A percentile compares a stretch with the other conserved stretches of the same genome.
Conservation (phyloP, 371 early-diverging fungal species). For the Homolaphlyctis polyrhiza region DNA sequence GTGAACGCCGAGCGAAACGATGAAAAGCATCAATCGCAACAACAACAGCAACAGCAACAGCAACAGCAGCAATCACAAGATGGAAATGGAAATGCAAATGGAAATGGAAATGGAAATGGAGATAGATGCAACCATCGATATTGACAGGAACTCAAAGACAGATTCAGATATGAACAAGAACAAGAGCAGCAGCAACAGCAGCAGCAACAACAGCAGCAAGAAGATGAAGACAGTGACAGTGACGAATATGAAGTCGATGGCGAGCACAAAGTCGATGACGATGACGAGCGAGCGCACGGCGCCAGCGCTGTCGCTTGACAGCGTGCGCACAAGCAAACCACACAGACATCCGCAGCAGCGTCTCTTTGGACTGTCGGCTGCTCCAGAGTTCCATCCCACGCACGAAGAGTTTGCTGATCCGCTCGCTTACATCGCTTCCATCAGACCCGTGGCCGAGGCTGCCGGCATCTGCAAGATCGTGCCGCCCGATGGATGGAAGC, state of each 20-base stretch:
- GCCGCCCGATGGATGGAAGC: conserved; percentile 81
- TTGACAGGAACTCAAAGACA: too few relatives aligned
- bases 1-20: too few relatives aligned
- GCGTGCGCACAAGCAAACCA: background rate
- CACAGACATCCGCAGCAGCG: background rate
- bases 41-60: background rate
- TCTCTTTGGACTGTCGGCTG: conserved; percentile 25
- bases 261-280: background rate
- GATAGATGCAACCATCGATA: too few relatives aligned
- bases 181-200: background rate
- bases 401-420: conserved; percentile 81
- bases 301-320: too few relatives aligned
- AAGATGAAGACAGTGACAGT: background rate
- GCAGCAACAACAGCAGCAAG: background rate
- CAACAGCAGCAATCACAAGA: background rate
- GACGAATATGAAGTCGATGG: background rate
- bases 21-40: background rate
- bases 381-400: conserved; percentile 79
- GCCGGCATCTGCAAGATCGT: conserved; percentile 90
- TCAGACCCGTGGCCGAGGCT: conserved; percentile 71
- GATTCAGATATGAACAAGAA: too few relatives aligned
- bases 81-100: too few relatives aligned
- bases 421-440: conserved; percentile 73
- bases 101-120: too few relatives aligned
- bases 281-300: too few relatives aligned